Evolutionary conservation across 1,284 basidiomycete genomes (phyloP).

Genomic region (Melanopsichium pennsylvanicum): DNA sequence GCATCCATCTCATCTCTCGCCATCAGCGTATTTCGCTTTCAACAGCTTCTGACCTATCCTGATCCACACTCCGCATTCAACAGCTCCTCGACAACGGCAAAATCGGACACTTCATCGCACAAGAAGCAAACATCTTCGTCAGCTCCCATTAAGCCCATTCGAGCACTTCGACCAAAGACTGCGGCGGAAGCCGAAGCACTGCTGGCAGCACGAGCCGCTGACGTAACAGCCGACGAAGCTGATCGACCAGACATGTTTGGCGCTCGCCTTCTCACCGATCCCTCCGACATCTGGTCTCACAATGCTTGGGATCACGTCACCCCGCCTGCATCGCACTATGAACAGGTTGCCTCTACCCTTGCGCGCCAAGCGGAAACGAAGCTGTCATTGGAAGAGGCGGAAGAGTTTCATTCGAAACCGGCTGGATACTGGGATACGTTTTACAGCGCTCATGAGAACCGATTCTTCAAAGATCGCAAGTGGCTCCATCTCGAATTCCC

Average conservation of each 20-base stretch:
- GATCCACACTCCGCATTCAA: neutral
- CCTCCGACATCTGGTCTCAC: constrained; percentile 51
- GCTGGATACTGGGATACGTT: constrained; percentile 61
- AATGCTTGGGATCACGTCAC: constrained; percentile 64
- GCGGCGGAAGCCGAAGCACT: constrained; percentile 48
- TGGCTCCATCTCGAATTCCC: constrained; percentile 65
- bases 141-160: constrained; percentile 8
- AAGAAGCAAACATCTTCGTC: constrained; percentile 36
- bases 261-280: constrained; percentile 41
- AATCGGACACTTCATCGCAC: neutral
- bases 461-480: constrained; percentile 64
- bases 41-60: neutral
- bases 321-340: constrained; percentile 51
- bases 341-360: constrained; percentile 36
- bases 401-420: constrained; percentile 46
- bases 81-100: neutral
- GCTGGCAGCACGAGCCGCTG: constrained; percentile 11
- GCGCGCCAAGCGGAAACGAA: constrained; percentile 51
- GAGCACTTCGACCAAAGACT: constrained; percentile 28
- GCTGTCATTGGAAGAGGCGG: constrained; percentile 47
- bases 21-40: neutral
- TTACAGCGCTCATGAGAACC: constrained; percentile 58
- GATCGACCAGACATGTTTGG: constrained; percentile 45
- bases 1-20: neutral
- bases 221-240: neutral